These are phyloP conservation scores for Mycena polygramma DNA, from an alignment of 768 basidiomycete species.

Conservation along the genomic window DNA sequence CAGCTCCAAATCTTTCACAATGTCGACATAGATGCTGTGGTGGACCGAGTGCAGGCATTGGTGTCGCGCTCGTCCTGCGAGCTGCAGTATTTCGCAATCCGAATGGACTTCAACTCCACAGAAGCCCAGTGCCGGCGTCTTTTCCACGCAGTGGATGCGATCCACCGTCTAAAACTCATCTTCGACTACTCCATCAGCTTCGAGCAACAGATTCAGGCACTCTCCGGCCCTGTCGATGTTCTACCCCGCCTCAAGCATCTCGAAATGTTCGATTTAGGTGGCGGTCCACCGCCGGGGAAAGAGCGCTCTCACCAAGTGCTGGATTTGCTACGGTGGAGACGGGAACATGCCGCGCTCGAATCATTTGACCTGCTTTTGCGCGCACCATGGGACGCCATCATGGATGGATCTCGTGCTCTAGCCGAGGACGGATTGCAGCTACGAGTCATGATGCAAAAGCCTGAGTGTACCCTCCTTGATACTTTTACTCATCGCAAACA, in stretches of 20 bases:
- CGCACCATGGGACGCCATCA: background rate
- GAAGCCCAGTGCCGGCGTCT: background rate
- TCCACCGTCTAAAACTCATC: background rate
- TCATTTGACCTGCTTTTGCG: background rate
- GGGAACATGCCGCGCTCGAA: background rate
- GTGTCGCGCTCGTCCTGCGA: background rate
- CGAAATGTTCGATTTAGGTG: background rate
- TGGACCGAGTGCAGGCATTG: background rate
- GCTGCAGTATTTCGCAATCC: background rate
- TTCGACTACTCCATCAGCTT: too few relatives aligned
- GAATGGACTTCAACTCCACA: too few relatives aligned
- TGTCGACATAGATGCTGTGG: background rate
- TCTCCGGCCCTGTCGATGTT: background rate
- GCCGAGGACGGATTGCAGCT: background rate
- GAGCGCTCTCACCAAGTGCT: background rate
- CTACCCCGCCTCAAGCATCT: constrained; percentile 10
- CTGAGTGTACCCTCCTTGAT: too few relatives aligned
- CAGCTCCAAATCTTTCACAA: background rate
- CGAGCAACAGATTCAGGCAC: background rate
- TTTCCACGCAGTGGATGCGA: background rate
- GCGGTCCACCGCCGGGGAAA: too few relatives aligned
- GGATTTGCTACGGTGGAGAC: background rate
- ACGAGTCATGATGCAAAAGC: background rate
- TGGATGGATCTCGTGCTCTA: constrained; percentile 3
- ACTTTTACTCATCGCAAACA: too few relatives aligned